phyloP scores from a whole-genome alignment of 192 early-diverging fungal species.

The Backusella luteola region DNA sequence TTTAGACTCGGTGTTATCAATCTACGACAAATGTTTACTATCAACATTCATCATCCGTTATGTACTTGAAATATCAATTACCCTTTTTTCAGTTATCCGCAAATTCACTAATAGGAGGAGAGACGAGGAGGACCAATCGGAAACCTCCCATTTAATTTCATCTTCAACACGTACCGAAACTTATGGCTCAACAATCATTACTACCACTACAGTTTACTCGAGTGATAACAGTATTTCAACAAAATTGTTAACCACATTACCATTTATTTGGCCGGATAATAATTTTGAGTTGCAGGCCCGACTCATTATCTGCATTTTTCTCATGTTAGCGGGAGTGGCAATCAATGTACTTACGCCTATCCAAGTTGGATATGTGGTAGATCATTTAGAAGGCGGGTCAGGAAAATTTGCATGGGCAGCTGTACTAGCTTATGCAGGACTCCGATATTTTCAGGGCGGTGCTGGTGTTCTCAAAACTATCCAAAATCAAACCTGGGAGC shows the following conservation, averaged over 20 bases:
- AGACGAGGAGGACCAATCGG: slow-evolving; percentile 14
- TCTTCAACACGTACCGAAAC: neutral
- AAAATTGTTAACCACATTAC: slow-evolving; percentile 64
- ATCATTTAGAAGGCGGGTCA: slow-evolving; percentile 24
- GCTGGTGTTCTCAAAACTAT: slow-evolving; percentile 66
- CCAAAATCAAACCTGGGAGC: slow-evolving; percentile 88
- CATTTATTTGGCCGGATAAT: slow-evolving; percentile 79
- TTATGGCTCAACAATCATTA: slow-evolving; percentile 12
- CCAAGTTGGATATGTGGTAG: slow-evolving; percentile 79
- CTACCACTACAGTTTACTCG: slow-evolving; percentile 25
- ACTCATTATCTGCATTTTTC: slow-evolving; percentile 64
- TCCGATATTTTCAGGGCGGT: slow-evolving; percentile 73
- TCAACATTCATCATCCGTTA: slow-evolving; percentile 43
- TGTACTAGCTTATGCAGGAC: slow-evolving; percentile 58
- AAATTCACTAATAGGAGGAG: slow-evolving; percentile 5
- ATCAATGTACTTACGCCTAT: slow-evolving; percentile 85
- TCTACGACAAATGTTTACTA: slow-evolving; percentile 35
- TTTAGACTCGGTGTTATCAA: slow-evolving; percentile 13
- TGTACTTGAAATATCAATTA: slow-evolving; percentile 25
- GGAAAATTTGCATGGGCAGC: slow-evolving; percentile 38
- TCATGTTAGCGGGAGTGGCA: slow-evolving; percentile 63
- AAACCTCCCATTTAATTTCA: slow-evolving; percentile 21
- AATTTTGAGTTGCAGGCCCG: slow-evolving; percentile 57
- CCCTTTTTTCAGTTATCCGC: slow-evolving; percentile 34
- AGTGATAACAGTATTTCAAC: slow-evolving; percentile 17